These are phyloP conservation scores for Lecanosticta acicola DNA, from an alignment of 2,329 filamentous ascomycete genomes.

Conservation along the genomic window DNA sequence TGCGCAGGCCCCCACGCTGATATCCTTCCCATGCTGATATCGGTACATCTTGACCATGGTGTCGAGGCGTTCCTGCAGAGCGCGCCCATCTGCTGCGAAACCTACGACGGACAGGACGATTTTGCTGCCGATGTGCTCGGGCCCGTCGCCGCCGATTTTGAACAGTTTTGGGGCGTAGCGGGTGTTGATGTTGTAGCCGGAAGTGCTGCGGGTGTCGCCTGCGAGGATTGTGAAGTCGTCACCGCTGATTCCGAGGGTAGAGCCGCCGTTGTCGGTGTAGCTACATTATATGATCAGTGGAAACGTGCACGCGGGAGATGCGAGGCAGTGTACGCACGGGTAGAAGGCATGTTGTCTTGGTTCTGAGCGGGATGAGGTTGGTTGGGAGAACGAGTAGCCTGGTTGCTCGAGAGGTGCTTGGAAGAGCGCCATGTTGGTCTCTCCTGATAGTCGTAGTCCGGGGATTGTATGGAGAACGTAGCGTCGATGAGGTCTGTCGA, in stretches of 20 bases:
- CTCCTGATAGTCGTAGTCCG: too few species aligned
- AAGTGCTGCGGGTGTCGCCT: conserved; percentile 91
- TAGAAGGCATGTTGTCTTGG: conserved; percentile 77
- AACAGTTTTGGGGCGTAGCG: conserved; percentile 94
- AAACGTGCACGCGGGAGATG: background rate
- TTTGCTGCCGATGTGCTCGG: conserved; percentile 75
- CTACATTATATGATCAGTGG: conserved; percentile 40
- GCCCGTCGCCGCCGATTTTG: conserved; percentile 87
- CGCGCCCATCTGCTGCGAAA: conserved; percentile 90
- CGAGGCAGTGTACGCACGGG: too few species aligned
- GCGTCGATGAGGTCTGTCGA: too few species aligned
- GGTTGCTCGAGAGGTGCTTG: conserved; percentile 46
- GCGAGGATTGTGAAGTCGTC: conserved; percentile 93
- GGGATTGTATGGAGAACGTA: too few species aligned
- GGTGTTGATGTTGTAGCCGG: conserved; percentile 98
- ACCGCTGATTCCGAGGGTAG: conserved; percentile 89
- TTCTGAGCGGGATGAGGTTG: conserved; percentile 38
- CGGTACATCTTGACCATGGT: conserved; percentile 98
- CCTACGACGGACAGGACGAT: conserved; percentile 92
- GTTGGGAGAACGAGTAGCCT: conserved; percentile 57
- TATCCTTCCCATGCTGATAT: conserved; percentile 95
- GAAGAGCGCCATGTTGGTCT: background rate
- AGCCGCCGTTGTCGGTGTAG: conserved; percentile 97
- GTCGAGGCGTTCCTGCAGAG: conserved; percentile 88
- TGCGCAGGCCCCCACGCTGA: conserved; percentile 89